Conservation (phyloP, 2,329 filamentous ascomycete species). For the Sclerotinia nivalis region DNA sequence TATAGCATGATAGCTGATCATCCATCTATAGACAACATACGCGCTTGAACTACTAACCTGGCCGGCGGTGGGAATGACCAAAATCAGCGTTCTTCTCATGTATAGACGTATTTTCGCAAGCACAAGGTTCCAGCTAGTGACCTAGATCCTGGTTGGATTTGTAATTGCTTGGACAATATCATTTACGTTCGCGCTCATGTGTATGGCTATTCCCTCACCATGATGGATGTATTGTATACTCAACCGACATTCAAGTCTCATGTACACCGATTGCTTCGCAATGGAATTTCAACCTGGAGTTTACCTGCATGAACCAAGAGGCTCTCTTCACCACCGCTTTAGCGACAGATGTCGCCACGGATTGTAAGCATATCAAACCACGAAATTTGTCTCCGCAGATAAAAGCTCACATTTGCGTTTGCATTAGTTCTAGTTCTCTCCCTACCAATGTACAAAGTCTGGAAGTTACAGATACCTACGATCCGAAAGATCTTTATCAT, state of each 20-base stretch:
- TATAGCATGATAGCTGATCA: not conserved
- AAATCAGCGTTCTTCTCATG: slow-evolving; percentile 2
- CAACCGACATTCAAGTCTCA: not conserved
- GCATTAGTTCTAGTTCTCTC: not conserved
- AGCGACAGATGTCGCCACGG: not conserved
- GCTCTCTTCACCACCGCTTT: not conserved
- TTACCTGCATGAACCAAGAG: not conserved
- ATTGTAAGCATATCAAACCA: not conserved
- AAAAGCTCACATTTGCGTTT: not conserved
- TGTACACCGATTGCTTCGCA: not conserved
- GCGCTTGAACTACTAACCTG: not conserved
- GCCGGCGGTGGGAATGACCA: slow-evolving; percentile 1
- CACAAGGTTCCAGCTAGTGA: not conserved
- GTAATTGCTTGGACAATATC: not conserved
- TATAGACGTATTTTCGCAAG: not conserved
- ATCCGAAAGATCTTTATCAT: not conserved
- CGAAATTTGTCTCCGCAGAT: not conserved
- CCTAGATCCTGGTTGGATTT: slow-evolving; percentile 1
- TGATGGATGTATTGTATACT: not conserved
- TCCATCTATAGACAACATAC: not conserved
- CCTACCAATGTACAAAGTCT: slow-evolving; percentile 1
- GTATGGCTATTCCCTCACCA: not conserved
- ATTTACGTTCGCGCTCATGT: not conserved
- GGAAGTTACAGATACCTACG: slow-evolving; percentile 1
- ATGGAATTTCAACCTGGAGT: not conserved